Evolutionary conservation across 2,329 filamentous ascomycete genomes (phyloP).

Genomic region (Fusarium guadeloupense): DNA sequence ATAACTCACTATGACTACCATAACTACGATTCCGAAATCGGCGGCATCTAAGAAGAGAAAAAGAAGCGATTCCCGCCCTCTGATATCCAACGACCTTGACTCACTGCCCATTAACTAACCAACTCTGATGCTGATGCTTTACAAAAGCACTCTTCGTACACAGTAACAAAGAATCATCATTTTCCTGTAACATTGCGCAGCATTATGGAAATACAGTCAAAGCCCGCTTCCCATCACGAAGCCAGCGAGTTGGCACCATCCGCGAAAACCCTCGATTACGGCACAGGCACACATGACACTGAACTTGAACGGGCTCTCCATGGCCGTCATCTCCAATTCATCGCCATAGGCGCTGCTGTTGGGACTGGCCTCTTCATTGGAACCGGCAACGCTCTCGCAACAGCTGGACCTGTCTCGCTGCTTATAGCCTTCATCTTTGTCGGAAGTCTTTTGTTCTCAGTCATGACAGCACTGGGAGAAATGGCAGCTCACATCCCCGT

Average conservation of each 20-base stretch:
- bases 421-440: conserved; percentile 26
- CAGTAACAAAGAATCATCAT: too few relatives aligned
- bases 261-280: conserved; percentile 43
- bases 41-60: background rate
- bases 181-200: background rate
- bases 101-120: too few relatives aligned
- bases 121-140: too few relatives aligned
- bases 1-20: too few relatives aligned
- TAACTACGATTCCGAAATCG: background rate
- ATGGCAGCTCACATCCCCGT: conserved; percentile 65
- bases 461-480: conserved; percentile 55
- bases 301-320: conserved; percentile 67
- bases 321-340: conserved; percentile 69
- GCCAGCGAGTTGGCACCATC: conserved; percentile 11
- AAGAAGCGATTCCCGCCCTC: background rate
- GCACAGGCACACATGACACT: conserved; percentile 50
- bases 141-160: too few relatives aligned
- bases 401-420: conserved; percentile 17
- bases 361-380: conserved; percentile 70
- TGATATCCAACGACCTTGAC: accelerated
- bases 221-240: background rate
- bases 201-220: conserved; percentile 25
- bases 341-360: conserved; percentile 61
- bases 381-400: conserved; percentile 16
- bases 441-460: conserved; percentile 13